Conservation (phyloP, 176 grass and related monocot species). For the Eleusine indica region DNA sequence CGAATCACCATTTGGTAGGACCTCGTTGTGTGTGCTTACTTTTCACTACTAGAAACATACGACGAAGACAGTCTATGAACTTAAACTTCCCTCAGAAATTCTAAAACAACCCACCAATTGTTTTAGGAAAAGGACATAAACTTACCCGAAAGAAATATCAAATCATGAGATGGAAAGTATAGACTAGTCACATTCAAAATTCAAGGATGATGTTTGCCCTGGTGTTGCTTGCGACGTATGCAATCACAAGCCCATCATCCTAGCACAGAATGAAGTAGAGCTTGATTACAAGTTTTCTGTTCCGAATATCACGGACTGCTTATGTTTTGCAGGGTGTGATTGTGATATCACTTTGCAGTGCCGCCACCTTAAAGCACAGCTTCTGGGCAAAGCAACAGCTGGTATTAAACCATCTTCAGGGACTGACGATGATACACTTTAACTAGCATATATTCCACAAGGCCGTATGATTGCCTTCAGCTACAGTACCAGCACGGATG, state of each 20-base stretch:
- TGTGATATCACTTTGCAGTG: not conserved
- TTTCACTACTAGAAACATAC: not conserved
- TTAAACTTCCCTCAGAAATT: not conserved
- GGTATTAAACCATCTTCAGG: constrained; percentile 22
- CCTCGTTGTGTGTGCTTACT: not conserved
- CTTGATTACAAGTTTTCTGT: not conserved
- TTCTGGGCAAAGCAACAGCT: constrained; percentile 23
- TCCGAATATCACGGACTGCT: not conserved
- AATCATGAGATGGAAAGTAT: not conserved
- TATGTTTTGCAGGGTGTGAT: not conserved
- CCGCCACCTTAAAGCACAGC: constrained; percentile 4
- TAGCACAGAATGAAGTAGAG: not conserved
- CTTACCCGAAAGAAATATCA: not conserved
- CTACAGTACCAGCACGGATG: not conserved
- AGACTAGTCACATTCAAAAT: not conserved
- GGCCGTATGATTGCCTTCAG: constrained; percentile 8
- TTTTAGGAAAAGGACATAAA: not conserved
- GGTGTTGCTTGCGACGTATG: constrained; percentile 11
- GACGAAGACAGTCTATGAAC: not conserved
- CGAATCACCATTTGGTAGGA: not conserved
- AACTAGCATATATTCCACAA: constrained; percentile 14
- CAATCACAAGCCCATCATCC: constrained; percentile 33
- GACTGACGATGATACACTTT: not conserved
- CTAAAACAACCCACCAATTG: not conserved
- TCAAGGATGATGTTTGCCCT: not conserved